Evolutionary conservation across 441 rosid genomes (phyloP).

Genomic region (Iberis amara): DNA sequence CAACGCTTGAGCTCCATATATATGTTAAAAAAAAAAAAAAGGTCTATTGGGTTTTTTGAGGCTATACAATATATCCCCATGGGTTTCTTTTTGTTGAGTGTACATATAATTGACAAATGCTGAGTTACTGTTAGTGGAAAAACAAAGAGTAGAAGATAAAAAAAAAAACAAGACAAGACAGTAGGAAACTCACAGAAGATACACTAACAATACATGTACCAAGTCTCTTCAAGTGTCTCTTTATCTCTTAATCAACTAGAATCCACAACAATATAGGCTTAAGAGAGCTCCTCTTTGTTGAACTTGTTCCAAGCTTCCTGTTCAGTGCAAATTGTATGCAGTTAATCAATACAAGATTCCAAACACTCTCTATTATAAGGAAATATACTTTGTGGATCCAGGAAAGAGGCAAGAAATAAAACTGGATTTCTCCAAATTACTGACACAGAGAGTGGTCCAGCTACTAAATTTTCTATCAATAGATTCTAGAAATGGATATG

Average conservation of each 20-base stretch:
- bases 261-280: conserved; percentile 14
- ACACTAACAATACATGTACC: conserved; percentile 18
- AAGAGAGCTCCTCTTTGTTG: conserved; percentile 36
- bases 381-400: background rate
- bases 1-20: too few species aligned
- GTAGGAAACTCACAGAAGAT: conserved; percentile 20
- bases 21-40: too few species aligned
- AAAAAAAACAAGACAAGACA: conserved; percentile 16
- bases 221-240: conserved; percentile 23
- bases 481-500: conserved; percentile 4
- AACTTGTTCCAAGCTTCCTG: conserved; percentile 40
- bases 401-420: conserved; percentile 3
- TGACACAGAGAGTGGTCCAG: background rate
- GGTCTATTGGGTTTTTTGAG: conserved; percentile 1
- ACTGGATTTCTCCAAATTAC: background rate
- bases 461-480: background rate
- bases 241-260: conserved; percentile 16
- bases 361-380: background rate
- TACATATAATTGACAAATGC: conserved; percentile 15
- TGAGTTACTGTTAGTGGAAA: background rate
- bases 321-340: background rate
- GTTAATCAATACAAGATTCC: background rate
- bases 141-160: background rate
- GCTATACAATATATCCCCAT: conserved; percentile 31
- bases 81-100: background rate